phyloP scores from a whole-genome alignment of 768 basidiomycete genomes.

The Tylopilus sp. region DNA sequence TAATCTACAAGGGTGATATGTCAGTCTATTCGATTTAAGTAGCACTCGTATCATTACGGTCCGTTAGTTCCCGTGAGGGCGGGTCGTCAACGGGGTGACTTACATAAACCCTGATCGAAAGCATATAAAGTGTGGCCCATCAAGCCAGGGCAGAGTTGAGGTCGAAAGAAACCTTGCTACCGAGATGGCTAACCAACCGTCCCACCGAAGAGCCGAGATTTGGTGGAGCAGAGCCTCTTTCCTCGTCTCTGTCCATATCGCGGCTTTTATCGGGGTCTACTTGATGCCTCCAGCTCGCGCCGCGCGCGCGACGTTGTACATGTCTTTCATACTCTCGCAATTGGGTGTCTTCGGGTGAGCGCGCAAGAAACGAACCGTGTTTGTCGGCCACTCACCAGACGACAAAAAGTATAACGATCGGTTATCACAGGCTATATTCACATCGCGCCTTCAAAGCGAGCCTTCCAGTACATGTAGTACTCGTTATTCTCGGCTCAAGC shows the following conservation, averaged over 20 bases:
- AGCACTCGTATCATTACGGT: too few species aligned
- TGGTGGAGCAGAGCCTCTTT: conserved; percentile 6
- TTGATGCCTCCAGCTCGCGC: conserved; percentile 2
- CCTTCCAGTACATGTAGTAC: background rate
- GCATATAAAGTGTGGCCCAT: background rate
- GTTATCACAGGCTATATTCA: conserved; percentile 11
- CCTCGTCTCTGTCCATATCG: conserved; percentile 4
- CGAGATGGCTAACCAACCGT: background rate
- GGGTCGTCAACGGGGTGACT: too few species aligned
- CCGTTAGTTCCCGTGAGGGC: too few species aligned
- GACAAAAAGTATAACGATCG: conserved; percentile 8
- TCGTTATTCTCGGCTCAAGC: conserved; percentile 9
- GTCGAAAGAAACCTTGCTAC: background rate
- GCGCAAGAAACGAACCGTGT: background rate
- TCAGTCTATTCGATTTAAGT: too few species aligned
- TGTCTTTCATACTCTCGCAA: conserved; percentile 8
- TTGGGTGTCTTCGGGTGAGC: conserved; percentile 8
- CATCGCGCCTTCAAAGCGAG: conserved; percentile 6
- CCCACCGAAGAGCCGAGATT: background rate
- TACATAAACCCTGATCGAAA: too few species aligned
- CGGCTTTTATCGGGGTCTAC: conserved; percentile 4
- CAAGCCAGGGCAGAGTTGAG: background rate
- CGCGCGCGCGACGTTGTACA: conserved; percentile 1
- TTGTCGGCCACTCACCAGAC: conserved; percentile 1
- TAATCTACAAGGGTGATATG: too few species aligned